Percentiles rank a stretch among this genome's conserved stretches.
Conservation (phyloP, 73 alveolate species). For the Paramecium primaurelia region DNA sequence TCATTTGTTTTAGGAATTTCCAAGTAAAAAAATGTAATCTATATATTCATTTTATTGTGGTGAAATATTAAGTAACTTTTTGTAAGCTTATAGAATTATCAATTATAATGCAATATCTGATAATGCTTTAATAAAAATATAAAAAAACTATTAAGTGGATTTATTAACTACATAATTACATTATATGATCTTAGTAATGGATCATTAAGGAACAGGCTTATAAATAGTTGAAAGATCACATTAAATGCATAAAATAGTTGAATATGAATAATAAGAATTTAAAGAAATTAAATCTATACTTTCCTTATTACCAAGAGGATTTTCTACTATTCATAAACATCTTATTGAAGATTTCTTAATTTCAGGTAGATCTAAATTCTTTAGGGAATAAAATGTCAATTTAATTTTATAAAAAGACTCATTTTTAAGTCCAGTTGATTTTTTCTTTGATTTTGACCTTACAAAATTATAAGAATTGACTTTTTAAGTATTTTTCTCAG, state of each 20-base stretch:
- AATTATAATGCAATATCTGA: background rate
- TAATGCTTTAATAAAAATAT: background rate
- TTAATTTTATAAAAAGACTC: background rate
- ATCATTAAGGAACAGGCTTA: background rate
- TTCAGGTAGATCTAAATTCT: background rate
- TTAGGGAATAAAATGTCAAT: background rate
- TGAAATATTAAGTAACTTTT: background rate
- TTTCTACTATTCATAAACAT: background rate
- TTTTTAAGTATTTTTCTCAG: background rate
- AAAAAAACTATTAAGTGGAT: background rate
- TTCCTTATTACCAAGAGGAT: background rate
- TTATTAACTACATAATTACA: background rate
- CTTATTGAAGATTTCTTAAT: background rate
- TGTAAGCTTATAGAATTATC: background rate
- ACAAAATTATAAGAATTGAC: background rate
- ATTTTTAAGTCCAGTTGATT: background rate
- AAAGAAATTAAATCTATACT: background rate
- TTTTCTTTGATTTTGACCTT: background rate
- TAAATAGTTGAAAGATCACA: background rate
- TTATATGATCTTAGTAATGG: background rate
- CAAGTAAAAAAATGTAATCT: background rate
- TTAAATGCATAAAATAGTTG: background rate
- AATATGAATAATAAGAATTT: background rate
- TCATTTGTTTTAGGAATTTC: background rate
- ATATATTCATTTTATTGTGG: background rate